Evolutionary conservation across 257 asterid species (phyloP).

Genomic region (Gentiana dahurica): DNA sequence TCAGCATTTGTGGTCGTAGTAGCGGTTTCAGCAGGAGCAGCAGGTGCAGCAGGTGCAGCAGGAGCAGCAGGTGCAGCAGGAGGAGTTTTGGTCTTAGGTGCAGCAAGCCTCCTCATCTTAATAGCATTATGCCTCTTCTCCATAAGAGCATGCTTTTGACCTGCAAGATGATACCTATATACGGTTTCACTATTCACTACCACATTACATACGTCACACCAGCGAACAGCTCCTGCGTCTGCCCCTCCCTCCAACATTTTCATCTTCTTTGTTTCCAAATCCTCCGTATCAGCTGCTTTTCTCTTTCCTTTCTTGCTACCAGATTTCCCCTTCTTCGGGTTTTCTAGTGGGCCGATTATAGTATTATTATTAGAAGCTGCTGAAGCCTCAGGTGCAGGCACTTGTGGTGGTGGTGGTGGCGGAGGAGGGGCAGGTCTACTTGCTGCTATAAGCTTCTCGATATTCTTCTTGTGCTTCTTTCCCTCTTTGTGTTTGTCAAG

Average conservation of each 20-base stretch:
- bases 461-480: constrained; percentile 53
- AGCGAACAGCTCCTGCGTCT: constrained; percentile 35
- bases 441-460: constrained; percentile 28
- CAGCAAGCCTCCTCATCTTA: no score
- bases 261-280: constrained; percentile 50
- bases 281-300: constrained; percentile 29
- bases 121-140: constrained; percentile 22
- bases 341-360: constrained; percentile 42
- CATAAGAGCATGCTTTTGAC: constrained; percentile 55
- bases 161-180: constrained; percentile 46
- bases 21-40: no score
- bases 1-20: no score
- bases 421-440: not conserved
- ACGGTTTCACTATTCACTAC: constrained; percentile 72
- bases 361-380: constrained; percentile 8
- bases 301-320: constrained; percentile 23
- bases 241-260: constrained; percentile 73
- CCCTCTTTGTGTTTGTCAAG: constrained; percentile 54
- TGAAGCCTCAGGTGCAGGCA: constrained; percentile 3
- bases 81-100: no score
- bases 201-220: constrained; percentile 52
- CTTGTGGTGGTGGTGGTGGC: constrained; percentile 2
- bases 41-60: no score
- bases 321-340: constrained; percentile 22
- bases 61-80: no score